Percentiles rank a stretch among this genome's conserved stretches.
These are phyloP conservation scores for Suillus subluteus DNA, from an alignment of 768 basidiomycete species.

Conservation along the genomic window DNA sequence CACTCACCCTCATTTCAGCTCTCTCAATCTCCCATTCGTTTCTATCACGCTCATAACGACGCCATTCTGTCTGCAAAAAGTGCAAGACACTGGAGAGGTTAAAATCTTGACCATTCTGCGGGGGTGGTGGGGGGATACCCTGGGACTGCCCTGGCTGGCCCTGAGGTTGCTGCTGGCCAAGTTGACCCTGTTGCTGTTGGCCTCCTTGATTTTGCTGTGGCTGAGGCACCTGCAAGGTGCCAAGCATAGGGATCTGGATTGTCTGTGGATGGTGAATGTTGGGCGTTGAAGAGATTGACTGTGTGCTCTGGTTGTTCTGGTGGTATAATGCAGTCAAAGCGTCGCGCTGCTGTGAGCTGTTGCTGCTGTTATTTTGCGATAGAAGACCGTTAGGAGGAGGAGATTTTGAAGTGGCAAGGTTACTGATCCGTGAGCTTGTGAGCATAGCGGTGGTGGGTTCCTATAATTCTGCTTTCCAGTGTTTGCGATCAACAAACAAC, in stretches of 20 bases:
- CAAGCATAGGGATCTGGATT: slow-evolving; percentile 71
- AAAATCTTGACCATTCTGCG: slow-evolving; percentile 89
- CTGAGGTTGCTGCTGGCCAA: slow-evolving; percentile 45
- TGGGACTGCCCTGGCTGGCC: slow-evolving; percentile 59
- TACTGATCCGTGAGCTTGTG: slow-evolving; percentile 37
- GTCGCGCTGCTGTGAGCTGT: slow-evolving; percentile 33
- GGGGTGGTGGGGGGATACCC: slow-evolving; percentile 71
- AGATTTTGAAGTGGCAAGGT: slow-evolving; percentile 30
- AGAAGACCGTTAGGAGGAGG: slow-evolving; percentile 26
- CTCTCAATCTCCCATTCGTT: slow-evolving; percentile 99
- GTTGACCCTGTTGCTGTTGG: slow-evolving; percentile 53
- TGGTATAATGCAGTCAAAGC: slow-evolving; percentile 34
- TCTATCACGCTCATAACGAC: slow-evolving; percentile 95
- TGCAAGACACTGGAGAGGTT: slow-evolving; percentile 94
- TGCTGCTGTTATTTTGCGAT: slow-evolving; percentile 24
- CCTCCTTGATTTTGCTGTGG: slow-evolving; percentile 47
- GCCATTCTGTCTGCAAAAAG: slow-evolving; percentile 98
- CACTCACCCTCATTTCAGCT: slow-evolving; percentile 95
- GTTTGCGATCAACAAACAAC: slow-evolving; percentile 38
- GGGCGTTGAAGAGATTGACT: slow-evolving; percentile 24
- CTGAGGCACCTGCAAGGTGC: slow-evolving; percentile 67
- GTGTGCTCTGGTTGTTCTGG: slow-evolving; percentile 30
- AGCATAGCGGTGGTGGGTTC: slow-evolving; percentile 32
- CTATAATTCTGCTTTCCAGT: slow-evolving; percentile 20
- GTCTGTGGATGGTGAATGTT: slow-evolving; percentile 43